Base-by-base conservation (phyloP, 176 grass and related monocot species). In the Aegilops sharonensis region DNA sequence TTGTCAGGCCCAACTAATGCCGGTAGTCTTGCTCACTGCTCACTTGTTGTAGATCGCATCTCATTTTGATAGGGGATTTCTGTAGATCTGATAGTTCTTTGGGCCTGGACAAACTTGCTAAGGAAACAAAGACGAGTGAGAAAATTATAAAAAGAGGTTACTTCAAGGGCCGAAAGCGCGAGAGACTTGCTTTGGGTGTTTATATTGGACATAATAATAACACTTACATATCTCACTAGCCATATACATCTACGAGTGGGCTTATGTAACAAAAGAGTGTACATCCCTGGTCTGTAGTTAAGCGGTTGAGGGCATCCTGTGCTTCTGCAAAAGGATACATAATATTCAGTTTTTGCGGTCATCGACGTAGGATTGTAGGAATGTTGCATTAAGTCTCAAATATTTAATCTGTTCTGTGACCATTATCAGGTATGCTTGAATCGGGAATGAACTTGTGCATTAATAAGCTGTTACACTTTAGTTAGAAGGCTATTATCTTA, bases 361-460 rank as follows among this genome's bases (percentile, higher is more conserved):
- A 57, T 80, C 17, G 6, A 74, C 57, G 71, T 11, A 64, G 64
- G 57, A 31, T 15, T 34, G 17, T 34, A 89, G 11, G 52, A 75
- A 76, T 57, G 61, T 25, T 34, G 18, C 56, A 79, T 74, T 74
- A 30, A 54, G 23, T 35, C 11, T 79, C 40, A 42, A 32, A 20
- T 89, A n/a, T 64, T 48, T 29, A 61, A 84, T 43, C 25, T 66
- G 78, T 64, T 88, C 5, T 83, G 29, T 72, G 27, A 79, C n/a
- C 54, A 32, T 78, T 67, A 78, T 85, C 43, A 37, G 84, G 31
- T 78, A 42, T 5, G 8, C 45, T 6, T 5, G 12, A 84, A 72
- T 73, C 7, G 5, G 82, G 17, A 73, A 62, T 79, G 66, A 80
- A 74, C 43, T 84, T 57, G 45, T 88, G 27, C 37, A 29, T 71